Percentiles rank a stretch among this genome's conserved stretches.
These are phyloP conservation scores for Cordia subcordata DNA, from an alignment of 257 asterid species.

Conservation along the genomic window DNA sequence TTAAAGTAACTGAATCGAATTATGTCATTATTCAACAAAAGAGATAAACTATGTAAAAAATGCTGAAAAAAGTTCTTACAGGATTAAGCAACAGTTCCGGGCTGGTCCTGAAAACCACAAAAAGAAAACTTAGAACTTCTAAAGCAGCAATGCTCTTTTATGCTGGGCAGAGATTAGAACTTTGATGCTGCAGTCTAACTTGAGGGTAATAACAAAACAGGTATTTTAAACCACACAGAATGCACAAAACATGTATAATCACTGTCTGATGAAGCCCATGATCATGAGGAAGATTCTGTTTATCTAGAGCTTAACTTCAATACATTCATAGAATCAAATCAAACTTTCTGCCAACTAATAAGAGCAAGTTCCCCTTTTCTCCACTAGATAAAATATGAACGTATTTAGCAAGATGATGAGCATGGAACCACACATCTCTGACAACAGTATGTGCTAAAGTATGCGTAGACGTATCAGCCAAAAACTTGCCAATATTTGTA, in stretches of 20 bases:
- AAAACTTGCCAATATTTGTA: too few relatives aligned
- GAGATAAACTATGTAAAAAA: too few relatives aligned
- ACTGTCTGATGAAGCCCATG: background rate
- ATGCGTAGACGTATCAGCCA: too few relatives aligned
- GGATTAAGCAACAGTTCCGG: slow-evolving; percentile 94
- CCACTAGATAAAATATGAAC: too few relatives aligned
- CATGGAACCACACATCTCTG: too few relatives aligned
- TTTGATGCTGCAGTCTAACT: background rate
- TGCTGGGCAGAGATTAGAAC: background rate
- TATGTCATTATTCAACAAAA: too few relatives aligned
- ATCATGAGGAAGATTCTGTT: background rate
- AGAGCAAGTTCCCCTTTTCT: too few relatives aligned
- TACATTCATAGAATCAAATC: too few relatives aligned
- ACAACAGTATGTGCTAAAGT: too few relatives aligned
- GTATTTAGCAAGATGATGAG: too few relatives aligned
- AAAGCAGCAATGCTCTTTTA: background rate
- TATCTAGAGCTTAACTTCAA: background rate
- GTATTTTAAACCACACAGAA: background rate
- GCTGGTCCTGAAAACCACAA: slow-evolving; percentile 83
- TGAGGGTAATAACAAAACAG: slow-evolving; percentile 2
- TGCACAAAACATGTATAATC: background rate
- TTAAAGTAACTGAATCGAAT: too few relatives aligned
- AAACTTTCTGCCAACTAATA: too few relatives aligned
- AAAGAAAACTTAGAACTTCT: slow-evolving; percentile 16
- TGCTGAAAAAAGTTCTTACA: slow-evolving; percentile 41